These are phyloP conservation scores for Pleurotus platypus DNA, from an alignment of 768 basidiomycete genomes.

Conservation along the genomic window DNA sequence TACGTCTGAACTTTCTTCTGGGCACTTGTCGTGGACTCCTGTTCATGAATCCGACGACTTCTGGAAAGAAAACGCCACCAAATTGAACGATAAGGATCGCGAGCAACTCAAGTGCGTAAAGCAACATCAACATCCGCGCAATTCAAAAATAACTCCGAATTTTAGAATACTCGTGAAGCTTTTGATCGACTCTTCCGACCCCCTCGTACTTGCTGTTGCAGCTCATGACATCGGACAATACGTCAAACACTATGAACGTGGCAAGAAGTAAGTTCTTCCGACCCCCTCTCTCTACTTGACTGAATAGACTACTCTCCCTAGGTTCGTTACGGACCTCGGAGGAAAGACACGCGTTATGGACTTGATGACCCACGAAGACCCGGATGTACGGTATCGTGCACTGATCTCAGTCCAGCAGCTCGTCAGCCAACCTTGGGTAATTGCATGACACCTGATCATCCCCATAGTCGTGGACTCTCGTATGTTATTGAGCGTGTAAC, in stretches of 20 bases:
- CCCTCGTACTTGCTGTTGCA: conserved; percentile 84
- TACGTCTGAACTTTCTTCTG: conserved; percentile 82
- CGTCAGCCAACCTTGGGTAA: conserved; percentile 85
- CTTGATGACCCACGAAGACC: conserved; percentile 84
- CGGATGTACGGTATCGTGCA: conserved; percentile 91
- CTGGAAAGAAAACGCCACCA: conserved; percentile 93
- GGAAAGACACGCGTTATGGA: conserved; percentile 89
- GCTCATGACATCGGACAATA: conserved; percentile 93
- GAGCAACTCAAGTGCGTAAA: conserved; percentile 74
- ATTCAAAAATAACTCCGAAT: not conserved
- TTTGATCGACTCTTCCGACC: conserved; percentile 65
- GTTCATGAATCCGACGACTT: conserved; percentile 96
- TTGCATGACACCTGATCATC: conserved; percentile 26
- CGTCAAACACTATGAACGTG: conserved; percentile 86
- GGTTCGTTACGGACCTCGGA: conserved; percentile 77
- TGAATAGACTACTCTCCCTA: conserved; percentile 22
- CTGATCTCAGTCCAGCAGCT: conserved; percentile 87
- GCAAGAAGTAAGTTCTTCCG: conserved; percentile 71
- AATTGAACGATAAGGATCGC: conserved; percentile 80
- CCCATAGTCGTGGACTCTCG: no score
- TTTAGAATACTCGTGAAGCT: conserved; percentile 70
- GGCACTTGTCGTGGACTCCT: conserved; percentile 93
- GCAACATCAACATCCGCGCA: not conserved
- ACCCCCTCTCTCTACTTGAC: not conserved
- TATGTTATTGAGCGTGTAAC: no score